These are phyloP conservation scores for Ascochyta pisi DNA, from an alignment of 2,329 filamentous ascomycete genomes.

Conservation along the genomic window DNA sequence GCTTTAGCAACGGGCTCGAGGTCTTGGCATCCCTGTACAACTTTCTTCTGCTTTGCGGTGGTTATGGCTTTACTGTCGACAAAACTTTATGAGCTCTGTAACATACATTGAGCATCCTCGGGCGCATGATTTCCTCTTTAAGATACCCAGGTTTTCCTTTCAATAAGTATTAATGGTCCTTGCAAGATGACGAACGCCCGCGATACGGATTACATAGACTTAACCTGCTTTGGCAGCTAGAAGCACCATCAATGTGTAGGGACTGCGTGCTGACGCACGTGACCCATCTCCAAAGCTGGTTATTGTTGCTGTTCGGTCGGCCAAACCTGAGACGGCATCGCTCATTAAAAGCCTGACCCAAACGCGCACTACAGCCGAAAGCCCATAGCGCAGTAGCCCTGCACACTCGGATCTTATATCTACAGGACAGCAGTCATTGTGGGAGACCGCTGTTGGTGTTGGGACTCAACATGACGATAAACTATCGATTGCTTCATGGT, in stretches of 20 bases:
- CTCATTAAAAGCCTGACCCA: not conserved
- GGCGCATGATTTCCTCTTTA: slow-evolving; percentile 4
- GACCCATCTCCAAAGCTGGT: not conserved
- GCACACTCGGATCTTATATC: slow-evolving; percentile 5
- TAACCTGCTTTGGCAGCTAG: not conserved
- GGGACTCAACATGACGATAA: slow-evolving; percentile 7
- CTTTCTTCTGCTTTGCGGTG: not conserved
- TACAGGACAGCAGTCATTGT: slow-evolving; percentile 9
- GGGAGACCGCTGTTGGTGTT: slow-evolving; percentile 13
- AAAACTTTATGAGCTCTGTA: not conserved
- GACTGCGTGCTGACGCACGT: not conserved
- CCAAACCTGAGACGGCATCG: not conserved
- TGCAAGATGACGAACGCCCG: not conserved
- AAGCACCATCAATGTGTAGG: not conserved
- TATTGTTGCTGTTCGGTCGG: not conserved
- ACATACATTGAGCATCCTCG: slow-evolving; percentile 2
- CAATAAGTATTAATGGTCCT: not conserved
- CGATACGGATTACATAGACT: not conserved
- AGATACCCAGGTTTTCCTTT: slow-evolving; percentile 12
- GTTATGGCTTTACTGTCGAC: not conserved
- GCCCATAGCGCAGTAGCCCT: slow-evolving; percentile 9
- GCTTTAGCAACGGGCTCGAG: not conserved
- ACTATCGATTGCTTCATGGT: too few relatives aligned
- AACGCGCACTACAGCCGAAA: not conserved
- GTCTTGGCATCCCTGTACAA: not conserved